Evolutionary conservation across 306 rosid species (phyloP), one percentile per base, ranked within the genome.

Genomic region (Canavalia ensiformis): DNA sequence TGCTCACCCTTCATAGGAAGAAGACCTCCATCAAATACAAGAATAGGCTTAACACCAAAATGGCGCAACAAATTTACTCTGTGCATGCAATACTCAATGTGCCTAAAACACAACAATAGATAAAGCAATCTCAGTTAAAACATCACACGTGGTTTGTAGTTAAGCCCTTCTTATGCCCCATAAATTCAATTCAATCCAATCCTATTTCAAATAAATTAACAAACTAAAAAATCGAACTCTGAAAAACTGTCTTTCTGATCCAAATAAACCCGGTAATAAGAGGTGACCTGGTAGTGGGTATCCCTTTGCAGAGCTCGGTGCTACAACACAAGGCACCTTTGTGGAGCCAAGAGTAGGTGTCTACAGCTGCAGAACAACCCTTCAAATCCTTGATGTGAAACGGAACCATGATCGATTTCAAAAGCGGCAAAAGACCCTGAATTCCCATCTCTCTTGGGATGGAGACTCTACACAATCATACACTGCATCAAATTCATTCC

Each of bases 291-390:
- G 93, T 72, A 46, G 97, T 90, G 91, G 96, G 93, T 49, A 90
- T 60, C 68, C 85, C 89, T 68, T 95, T 89, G 87, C 99, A 95
- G 77, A 93, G 94, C 41, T 95, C 89, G 13, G 82, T 88, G 91
- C 99, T 95, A 86, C 99, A 95, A 73, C 91, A 93, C 35, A 95
- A 82, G 49, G 99, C 97, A 33, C 98, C 98, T 84, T 91, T 91
- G 83, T 95, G 99, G 52, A 95, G 98, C 99, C 99, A 95, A 74
- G 98, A 95, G 74, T 93, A 95, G 59, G 99, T 93, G 77, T 93
- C 98, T 9, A 93, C 81, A 0, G 98, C 99, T 12, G 90, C 96
- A 31, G 62, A 63, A 49, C 74, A 88, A 9, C 96, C 99, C 68
- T 90, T 83, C 64, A 95, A 77, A 31, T 95, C 98, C 85, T 87